Conservation (phyloP, 495 filamentous ascomycete genomes). For the Lophiostoma macrostomum region DNA sequence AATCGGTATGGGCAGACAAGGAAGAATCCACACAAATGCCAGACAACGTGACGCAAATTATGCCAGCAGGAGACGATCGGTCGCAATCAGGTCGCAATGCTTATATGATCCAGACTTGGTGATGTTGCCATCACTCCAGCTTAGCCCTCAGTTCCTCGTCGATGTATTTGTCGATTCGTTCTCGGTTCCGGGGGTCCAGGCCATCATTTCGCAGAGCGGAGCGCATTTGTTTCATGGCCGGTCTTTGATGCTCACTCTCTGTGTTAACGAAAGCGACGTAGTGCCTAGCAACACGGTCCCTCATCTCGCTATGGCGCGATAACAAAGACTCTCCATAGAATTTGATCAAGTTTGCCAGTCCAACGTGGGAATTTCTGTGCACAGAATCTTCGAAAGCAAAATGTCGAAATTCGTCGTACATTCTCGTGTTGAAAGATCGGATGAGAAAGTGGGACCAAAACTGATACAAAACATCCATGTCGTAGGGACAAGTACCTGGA, state of each 20-base stretch:
- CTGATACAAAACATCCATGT: conserved; percentile 68
- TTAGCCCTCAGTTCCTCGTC: conserved; percentile 22
- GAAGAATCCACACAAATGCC: background rate
- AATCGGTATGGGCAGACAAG: background rate
- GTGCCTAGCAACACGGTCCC: conserved; percentile 52
- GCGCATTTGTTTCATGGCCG: conserved; percentile 51
- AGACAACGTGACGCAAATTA: too few species aligned
- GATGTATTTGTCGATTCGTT: conserved; percentile 49
- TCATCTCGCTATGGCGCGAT: conserved; percentile 47
- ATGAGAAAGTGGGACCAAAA: conserved; percentile 79
- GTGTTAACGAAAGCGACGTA: conserved; percentile 52
- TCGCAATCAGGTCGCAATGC: too few species aligned
- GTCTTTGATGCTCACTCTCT: conserved; percentile 43
- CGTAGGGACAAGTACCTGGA: conserved; percentile 49
- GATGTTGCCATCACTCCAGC: too few species aligned
- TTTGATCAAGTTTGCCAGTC: conserved; percentile 54
- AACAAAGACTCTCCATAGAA: conserved; percentile 60
- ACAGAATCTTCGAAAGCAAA: conserved; percentile 65
- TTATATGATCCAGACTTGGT: too few species aligned
- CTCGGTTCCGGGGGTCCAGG: conserved; percentile 55
- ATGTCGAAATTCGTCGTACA: conserved; percentile 77
- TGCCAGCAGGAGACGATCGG: too few species aligned
- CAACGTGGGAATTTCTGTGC: conserved; percentile 48
- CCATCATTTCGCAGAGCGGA: conserved; percentile 53
- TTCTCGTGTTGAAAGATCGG: conserved; percentile 68